Base-by-base conservation (phyloP, 1,139 yeast genomes). In the Zhuliangozyma parablackwelliae region DNA sequence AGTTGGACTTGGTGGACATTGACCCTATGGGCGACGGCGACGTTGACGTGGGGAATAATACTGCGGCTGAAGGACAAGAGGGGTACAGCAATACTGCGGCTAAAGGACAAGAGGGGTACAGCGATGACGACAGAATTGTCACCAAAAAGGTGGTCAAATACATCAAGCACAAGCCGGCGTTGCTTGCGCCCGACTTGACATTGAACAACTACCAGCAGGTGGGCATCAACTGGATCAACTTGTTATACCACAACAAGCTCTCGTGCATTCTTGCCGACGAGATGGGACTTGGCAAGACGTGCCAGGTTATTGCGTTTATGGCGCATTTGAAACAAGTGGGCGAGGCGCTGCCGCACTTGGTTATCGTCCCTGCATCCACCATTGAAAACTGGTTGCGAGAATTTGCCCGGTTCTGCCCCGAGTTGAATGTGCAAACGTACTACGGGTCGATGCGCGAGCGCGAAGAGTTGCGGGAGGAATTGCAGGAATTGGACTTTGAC, bases 321-420 rank as follows among this genome's bases (percentile, higher is more conserved):
- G 89, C 97, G 1, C 82, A 85, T 53, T 69, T 92, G 50, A 85
- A 87, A 53, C 83, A 86, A 48, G 87, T 95, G 7, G 76, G 95
- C 51, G 95, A 86, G 53, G 83, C 86, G 56, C 97, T 97, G 2
- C 98, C 98, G 2, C 97, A 92, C 62, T 62, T 90, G 35, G 80
- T 92, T 27, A 92, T 92, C 33, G 97, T 94, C 16, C 99, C 99
- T 1, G 82, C 97, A 0, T 92, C 98, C 0, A 92, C 98, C 0
- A 69, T 92, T 46, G 99, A 94, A 56, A 92, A 92, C 60, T 92
- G 99, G 99, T 68, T 94, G 45, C 77, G 99, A 58, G 99, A 92
- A 58, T 88, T 94, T 58, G 73, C 80, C 42, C 83, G 89, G 55
- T 92, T 92, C 58, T 84, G 96, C 46, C 98, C 98, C 0, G 62